A percentile compares a stretch with the other conserved stretches of the same genome.
These are phyloP conservation scores for Pythium vanterpoolii DNA, from an alignment of 352 stramenopile species.

Conservation along the genomic window DNA sequence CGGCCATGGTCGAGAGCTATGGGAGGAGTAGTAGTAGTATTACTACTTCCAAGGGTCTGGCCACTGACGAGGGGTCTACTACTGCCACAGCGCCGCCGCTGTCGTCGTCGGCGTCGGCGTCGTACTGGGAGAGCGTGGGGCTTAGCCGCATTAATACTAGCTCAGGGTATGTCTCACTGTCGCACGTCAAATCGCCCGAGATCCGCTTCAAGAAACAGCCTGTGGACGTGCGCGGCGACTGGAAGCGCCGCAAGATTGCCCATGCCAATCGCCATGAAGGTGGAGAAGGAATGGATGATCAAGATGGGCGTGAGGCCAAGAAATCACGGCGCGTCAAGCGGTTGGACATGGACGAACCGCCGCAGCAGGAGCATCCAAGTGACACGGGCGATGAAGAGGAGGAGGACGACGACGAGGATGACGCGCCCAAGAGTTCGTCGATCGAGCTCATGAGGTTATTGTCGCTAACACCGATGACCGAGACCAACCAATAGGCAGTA, in stretches of 20 bases:
- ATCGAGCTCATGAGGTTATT: slow-evolving; percentile 57
- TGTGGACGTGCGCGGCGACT: slow-evolving; percentile 45
- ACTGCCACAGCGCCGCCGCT: background rate
- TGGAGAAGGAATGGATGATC: slow-evolving; percentile 28
- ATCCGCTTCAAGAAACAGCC: slow-evolving; percentile 67
- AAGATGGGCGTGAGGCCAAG: slow-evolving; percentile 12
- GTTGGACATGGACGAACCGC: slow-evolving; percentile 17
- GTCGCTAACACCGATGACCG: slow-evolving; percentile 27
- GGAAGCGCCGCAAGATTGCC: slow-evolving; percentile 52
- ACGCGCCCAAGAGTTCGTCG: slow-evolving; percentile 18
- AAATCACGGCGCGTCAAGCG: slow-evolving; percentile 9
- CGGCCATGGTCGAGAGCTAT: slow-evolving; percentile 17
- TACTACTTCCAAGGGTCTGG: no score
- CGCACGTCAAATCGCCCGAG: slow-evolving; percentile 66
- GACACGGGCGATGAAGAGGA: slow-evolving; percentile 37
- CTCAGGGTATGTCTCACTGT: slow-evolving; percentile 74
- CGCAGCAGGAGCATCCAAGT: slow-evolving; percentile 20
- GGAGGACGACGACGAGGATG: slow-evolving; percentile 23
- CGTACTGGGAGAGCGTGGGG: slow-evolving; percentile 11
- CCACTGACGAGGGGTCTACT: no score
- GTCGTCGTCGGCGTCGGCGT: slow-evolving; percentile 2
- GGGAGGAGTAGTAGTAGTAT: no score
- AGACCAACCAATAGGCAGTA: slow-evolving; percentile 2
- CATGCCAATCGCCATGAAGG: slow-evolving; percentile 37
- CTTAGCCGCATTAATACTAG: slow-evolving; percentile 36